Conservation (phyloP, 2,329 filamentous ascomycete species). For the Fusarium liriodendri region DNA sequence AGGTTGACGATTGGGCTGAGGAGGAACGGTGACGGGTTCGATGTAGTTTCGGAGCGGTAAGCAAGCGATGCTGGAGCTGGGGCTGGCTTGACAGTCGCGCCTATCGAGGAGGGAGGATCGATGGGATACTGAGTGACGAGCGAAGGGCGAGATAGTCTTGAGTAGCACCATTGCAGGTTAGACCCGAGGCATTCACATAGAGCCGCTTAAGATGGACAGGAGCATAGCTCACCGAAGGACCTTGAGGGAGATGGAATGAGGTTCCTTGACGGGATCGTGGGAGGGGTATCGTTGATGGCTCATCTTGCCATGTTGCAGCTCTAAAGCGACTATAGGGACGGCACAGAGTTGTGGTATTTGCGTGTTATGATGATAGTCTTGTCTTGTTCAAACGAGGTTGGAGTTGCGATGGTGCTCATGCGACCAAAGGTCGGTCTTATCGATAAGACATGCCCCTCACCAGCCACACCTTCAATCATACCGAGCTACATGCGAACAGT, state of each 20-base stretch:
- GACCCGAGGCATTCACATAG: neutral
- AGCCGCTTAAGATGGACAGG: neutral
- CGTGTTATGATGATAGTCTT: constrained; percentile 3
- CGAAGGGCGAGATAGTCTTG: constrained; percentile 83
- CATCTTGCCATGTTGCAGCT: constrained; percentile 52
- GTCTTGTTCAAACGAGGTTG: constrained; percentile 7
- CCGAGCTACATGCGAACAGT: neutral
- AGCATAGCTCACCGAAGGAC: constrained; percentile 68
- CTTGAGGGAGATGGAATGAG: constrained; percentile 83
- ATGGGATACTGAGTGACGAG: constrained; percentile 78
- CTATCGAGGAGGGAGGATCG: constrained; percentile 56
- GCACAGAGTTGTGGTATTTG: neutral
- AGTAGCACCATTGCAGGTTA: constrained; percentile 12
- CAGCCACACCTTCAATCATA: constrained; percentile 1
- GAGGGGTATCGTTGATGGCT: constrained; percentile 69
- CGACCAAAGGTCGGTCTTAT: constrained; percentile 19
- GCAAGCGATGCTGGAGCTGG: constrained; percentile 76
- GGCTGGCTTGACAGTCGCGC: constrained; percentile 51
- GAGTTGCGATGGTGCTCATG: constrained; percentile 12
- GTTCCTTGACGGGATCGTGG: constrained; percentile 74
- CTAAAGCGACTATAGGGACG: neutral
- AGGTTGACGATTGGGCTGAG: constrained; percentile 79
- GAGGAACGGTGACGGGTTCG: constrained; percentile 67
- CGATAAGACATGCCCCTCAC: constrained; percentile 30
- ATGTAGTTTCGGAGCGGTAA: constrained; percentile 62